Evolutionary conservation across 176 grass and related monocot species (phyloP).

Genomic region (Cymbopogon citratus): DNA sequence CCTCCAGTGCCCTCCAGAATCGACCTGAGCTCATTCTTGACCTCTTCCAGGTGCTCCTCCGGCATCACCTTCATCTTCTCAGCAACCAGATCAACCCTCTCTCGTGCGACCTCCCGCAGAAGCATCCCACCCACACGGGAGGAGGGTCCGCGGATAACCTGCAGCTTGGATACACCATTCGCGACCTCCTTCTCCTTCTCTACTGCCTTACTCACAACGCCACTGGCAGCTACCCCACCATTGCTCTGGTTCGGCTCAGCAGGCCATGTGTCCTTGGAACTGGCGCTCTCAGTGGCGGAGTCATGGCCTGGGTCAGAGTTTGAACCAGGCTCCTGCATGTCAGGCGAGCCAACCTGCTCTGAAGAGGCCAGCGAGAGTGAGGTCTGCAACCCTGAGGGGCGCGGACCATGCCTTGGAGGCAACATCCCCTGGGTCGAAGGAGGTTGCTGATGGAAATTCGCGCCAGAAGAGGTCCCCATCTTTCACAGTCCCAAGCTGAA

Average conservation of each 20-base stretch:
- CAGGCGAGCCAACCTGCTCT: slow-evolving; percentile 67
- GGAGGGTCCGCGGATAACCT: slow-evolving; percentile 50
- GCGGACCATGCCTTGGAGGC: slow-evolving; percentile 39
- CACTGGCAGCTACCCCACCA: neutral
- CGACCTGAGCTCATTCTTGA: slow-evolving; percentile 70
- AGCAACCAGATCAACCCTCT: slow-evolving; percentile 66
- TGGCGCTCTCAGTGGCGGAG: slow-evolving; percentile 86
- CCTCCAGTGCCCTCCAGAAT: slow-evolving; percentile 87
- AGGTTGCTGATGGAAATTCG: slow-evolving; percentile 63
- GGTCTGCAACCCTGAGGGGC: slow-evolving; percentile 59
- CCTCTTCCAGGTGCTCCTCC: slow-evolving; percentile 70
- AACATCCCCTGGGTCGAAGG: slow-evolving; percentile 50
- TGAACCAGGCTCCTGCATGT: slow-evolving; percentile 72
- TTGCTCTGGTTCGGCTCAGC: slow-evolving; percentile 51
- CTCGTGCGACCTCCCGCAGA: slow-evolving; percentile 70
- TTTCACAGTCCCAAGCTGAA: slow-evolving; percentile 15
- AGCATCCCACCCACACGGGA: slow-evolving; percentile 40
- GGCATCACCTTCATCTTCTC: slow-evolving; percentile 82
- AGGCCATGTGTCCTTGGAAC: slow-evolving; percentile 88
- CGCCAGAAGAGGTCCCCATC: slow-evolving; percentile 81
- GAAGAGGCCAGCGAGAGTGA: slow-evolving; percentile 83
- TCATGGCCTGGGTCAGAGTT: slow-evolving; percentile 83
- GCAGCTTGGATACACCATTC: slow-evolving; percentile 51
- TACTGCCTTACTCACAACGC: slow-evolving; percentile 30
- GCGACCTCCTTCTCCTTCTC: slow-evolving; percentile 62